Percentiles rank a stretch among this genome's conserved stretches.
phyloP scores from a whole-genome alignment of 352 stramenopile genomes.

The Achlya hypogyna region DNA sequence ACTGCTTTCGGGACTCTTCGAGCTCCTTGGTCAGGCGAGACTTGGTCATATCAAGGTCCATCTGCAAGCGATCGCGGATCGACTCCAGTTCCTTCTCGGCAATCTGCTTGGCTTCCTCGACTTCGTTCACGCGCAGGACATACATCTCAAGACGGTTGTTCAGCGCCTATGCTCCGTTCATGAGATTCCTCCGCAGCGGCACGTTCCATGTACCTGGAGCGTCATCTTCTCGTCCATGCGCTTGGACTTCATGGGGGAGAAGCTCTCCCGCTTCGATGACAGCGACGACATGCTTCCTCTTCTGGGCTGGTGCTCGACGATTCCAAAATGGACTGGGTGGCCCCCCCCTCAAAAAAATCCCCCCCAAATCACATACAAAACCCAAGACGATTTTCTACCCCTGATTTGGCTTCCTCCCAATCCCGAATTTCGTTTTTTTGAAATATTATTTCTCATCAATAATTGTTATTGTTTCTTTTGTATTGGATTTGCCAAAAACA shows the following conservation, averaged over 20 bases:
- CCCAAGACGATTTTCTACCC: neutral
- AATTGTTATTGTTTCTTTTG: no score
- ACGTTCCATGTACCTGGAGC: slow-evolving; percentile 57
- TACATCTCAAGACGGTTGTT: slow-evolving; percentile 79
- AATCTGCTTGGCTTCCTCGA: slow-evolving; percentile 62
- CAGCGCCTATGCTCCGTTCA: slow-evolving; percentile 32
- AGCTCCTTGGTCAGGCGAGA: slow-evolving; percentile 53
- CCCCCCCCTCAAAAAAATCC: no score
- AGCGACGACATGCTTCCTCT: neutral
- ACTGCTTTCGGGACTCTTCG: slow-evolving; percentile 70
- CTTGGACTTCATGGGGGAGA: slow-evolving; percentile 81
- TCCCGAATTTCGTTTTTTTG: no score
- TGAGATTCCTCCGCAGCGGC: neutral
- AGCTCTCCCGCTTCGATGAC: slow-evolving; percentile 19
- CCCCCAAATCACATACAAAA: no score
- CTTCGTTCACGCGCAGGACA: slow-evolving; percentile 74
- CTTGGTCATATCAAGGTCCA: slow-evolving; percentile 55
- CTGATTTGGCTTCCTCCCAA: no score
- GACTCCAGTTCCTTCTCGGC: slow-evolving; percentile 70
- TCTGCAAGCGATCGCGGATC: slow-evolving; percentile 71
- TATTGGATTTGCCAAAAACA: no score
- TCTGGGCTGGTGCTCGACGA: slow-evolving; percentile 13
- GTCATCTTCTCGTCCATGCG: slow-evolving; percentile 73
- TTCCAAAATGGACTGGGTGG: slow-evolving; percentile 14
- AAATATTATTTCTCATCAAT: no score